A percentile compares a stretch with the other conserved stretches of the same genome.
Conservation (phyloP, 2,329 filamentous ascomycete genomes). For the Myriangium duriaei region DNA sequence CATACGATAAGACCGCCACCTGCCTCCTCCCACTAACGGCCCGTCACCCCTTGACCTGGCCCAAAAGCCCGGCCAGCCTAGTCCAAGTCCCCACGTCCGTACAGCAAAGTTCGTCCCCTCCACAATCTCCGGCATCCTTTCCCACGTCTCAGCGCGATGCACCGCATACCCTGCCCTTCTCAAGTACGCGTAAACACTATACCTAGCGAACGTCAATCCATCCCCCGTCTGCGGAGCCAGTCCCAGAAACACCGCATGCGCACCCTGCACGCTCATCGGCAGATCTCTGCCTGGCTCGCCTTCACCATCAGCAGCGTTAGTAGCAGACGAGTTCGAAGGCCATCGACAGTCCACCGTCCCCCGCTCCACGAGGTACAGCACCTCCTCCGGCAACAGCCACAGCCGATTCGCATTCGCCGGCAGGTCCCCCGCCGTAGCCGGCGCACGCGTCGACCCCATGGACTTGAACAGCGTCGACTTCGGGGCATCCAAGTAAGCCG, state of each 20-base stretch:
- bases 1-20: no score
- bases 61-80: constrained; percentile 6
- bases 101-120: no score
- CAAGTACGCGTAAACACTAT: constrained; percentile 75
- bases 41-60: no score
- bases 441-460: constrained; percentile 57
- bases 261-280: constrained; percentile 84
- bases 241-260: constrained; percentile 74
- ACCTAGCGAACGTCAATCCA: constrained; percentile 59
- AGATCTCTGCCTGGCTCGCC: no score
- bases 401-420: constrained; percentile 27
- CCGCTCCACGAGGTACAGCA: constrained; percentile 76
- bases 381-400: constrained; percentile 86
- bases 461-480: constrained; percentile 60
- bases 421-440: constrained; percentile 27
- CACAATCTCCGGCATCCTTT: no score
- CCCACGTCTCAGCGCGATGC: constrained; percentile 49
- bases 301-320: constrained; percentile 33
- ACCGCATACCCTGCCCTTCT: constrained; percentile 75
- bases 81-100: constrained; percentile 4
- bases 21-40: no score
- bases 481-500: constrained; percentile 54
- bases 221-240: constrained; percentile 41
- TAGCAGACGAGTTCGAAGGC: constrained; percentile 42
- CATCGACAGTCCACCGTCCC: constrained; percentile 81